These are phyloP conservation scores for Tillandsia fasciculata DNA, from an alignment of 176 grass and related monocot species.

Conservation along the genomic window DNA sequence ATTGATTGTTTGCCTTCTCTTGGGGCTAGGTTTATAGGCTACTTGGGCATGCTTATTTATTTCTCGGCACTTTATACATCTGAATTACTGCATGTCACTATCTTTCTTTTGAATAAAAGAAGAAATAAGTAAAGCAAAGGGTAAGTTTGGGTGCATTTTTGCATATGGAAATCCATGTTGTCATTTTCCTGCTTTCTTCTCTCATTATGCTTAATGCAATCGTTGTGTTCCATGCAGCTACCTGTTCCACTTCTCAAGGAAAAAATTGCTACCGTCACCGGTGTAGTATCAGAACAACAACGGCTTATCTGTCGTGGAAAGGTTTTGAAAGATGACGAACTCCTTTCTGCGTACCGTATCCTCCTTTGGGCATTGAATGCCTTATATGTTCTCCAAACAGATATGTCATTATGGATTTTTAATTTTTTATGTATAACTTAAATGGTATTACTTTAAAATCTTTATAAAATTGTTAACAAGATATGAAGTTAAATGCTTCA, in stretches of 20 bases:
- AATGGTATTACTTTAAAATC: not conserved
- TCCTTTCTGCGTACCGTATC: constrained; percentile 97
- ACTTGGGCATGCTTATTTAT: not conserved
- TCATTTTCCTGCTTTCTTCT: constrained; percentile 1
- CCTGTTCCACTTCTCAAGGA: constrained; percentile 90
- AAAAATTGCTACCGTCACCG: constrained; percentile 85
- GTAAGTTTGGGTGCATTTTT: not conserved
- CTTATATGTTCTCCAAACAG: not conserved
- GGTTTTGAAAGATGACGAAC: constrained; percentile 91
- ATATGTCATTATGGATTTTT: not conserved
- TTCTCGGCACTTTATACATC: not conserved
- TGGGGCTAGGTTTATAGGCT: not conserved
- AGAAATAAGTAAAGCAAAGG: not conserved
- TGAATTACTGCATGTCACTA: not conserved
- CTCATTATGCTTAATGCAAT: constrained; percentile 20
- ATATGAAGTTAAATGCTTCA: too few relatives aligned
- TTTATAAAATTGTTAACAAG: not conserved
- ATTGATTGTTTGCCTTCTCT: too few relatives aligned
- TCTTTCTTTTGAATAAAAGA: not conserved
- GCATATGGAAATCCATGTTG: not conserved
- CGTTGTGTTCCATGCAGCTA: constrained; percentile 39
- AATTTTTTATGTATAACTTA: not conserved
- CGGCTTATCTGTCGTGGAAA: constrained; percentile 88
- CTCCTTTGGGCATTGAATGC: constrained; percentile 1
- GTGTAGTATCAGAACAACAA: constrained; percentile 85